These are phyloP conservation scores for Allium sativum DNA, from an alignment of 106 monocot species.

Conservation along the genomic window DNA sequence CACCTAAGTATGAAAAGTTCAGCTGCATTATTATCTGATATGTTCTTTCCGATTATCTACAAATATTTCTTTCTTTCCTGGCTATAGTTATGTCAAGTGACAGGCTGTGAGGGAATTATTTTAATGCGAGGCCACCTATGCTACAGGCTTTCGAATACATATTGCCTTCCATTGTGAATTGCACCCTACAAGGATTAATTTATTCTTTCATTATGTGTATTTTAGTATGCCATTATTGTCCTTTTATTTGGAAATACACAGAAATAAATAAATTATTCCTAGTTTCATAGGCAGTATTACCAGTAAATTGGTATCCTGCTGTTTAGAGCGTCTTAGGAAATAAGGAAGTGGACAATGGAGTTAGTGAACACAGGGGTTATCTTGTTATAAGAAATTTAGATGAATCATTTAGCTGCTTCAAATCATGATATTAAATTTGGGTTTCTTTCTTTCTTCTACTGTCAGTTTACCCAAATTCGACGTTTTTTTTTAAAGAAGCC, in stretches of 20 bases:
- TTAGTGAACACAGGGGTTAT: conserved; percentile 88
- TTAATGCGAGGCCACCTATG: background rate
- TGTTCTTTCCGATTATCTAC: background rate
- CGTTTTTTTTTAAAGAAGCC: no score
- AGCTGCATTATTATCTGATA: background rate
- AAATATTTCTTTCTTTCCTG: background rate
- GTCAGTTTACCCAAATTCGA: no score
- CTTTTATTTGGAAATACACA: background rate
- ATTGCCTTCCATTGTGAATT: no score
- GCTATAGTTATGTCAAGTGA: background rate
- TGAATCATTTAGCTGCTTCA: no score
- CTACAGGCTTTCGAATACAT: background rate
- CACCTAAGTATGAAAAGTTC: conserved; percentile 49
- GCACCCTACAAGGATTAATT: no score
- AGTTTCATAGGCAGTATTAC: conserved; percentile 69
- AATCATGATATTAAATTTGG: no score
- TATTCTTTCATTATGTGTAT: no score
- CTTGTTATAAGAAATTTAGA: conserved; percentile 94
- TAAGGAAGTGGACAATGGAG: conserved; percentile 90
- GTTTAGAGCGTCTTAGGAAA: conserved; percentile 98
- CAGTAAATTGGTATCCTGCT: conserved; percentile 98
- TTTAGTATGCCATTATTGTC: background rate
- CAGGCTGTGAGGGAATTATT: background rate
- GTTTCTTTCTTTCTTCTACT: no score
- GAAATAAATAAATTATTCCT: conserved; percentile 5